Percentiles rank a stretch among this genome's conserved stretches.
Evolutionary conservation across 176 grass and related monocot genomes (phyloP).

Genomic region (Melocanna baccifera): DNA sequence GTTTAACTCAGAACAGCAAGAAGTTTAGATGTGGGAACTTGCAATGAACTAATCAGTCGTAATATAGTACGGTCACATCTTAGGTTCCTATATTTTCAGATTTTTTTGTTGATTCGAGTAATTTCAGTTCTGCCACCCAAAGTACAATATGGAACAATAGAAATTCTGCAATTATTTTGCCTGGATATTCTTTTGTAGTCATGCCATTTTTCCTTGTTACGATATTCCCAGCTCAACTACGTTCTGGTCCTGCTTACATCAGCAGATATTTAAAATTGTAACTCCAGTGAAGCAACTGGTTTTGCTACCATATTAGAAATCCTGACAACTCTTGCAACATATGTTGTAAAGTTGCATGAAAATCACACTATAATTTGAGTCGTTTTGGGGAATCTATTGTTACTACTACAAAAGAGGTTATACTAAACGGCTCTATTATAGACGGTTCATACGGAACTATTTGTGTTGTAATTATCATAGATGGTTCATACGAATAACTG

Average conservation of each 20-base stretch:
- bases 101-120: background rate
- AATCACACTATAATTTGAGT: background rate
- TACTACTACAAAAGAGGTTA: too few species aligned
- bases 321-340: background rate
- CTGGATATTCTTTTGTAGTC: too few species aligned
- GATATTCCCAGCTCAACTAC: too few species aligned
- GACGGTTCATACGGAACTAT: too few species aligned
- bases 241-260: too few species aligned
- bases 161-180: too few species aligned
- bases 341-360: background rate
- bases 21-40: background rate
- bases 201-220: too few species aligned
- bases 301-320: background rate
- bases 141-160: too few species aligned
- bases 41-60: background rate
- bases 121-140: background rate
- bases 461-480: too few species aligned
- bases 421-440: too few species aligned
- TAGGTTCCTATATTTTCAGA: background rate
- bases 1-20: background rate
- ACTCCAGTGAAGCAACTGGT: background rate
- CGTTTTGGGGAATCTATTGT: background rate
- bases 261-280: background rate
- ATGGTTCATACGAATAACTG: too few species aligned
- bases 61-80: background rate